Percentiles rank a stretch among this genome's conserved stretches.
Evolutionary conservation across 352 stramenopile species (phyloP).

Genomic region (Phytophthora idaei): DNA sequence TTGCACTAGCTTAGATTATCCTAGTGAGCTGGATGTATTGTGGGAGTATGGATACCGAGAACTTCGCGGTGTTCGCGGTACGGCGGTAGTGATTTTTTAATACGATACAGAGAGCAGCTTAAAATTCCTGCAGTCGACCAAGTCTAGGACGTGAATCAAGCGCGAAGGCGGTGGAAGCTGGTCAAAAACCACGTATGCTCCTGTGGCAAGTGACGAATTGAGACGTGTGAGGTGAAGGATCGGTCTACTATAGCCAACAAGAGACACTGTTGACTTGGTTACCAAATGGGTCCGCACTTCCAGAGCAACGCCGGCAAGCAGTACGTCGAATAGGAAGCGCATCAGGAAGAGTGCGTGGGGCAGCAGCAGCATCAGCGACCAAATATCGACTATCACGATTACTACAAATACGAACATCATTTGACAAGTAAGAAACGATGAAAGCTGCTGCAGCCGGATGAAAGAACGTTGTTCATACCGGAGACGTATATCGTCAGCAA

Average conservation of each 20-base stretch:
- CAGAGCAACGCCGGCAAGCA: slow-evolving; percentile 46
- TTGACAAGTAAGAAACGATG: background rate
- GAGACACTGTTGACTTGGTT: background rate
- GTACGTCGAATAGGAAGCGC: slow-evolving; percentile 58
- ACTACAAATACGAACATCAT: slow-evolving; percentile 24
- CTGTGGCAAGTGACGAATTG: slow-evolving; percentile 22
- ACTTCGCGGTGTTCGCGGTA: no score
- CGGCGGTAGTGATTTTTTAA: no score
- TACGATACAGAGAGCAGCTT: background rate
- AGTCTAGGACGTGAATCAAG: slow-evolving; percentile 4
- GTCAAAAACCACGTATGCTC: slow-evolving; percentile 66
- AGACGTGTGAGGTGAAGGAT: no score
- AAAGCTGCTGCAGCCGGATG: background rate
- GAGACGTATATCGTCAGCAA: slow-evolving; percentile 56
- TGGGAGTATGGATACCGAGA: no score
- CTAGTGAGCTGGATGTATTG: no score
- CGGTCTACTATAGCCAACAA: background rate
- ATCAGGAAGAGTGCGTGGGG: slow-evolving; percentile 66
- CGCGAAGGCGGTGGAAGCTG: slow-evolving; percentile 62
- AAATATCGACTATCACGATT: slow-evolving; percentile 39
- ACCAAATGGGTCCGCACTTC: slow-evolving; percentile 61
- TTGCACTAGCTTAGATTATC: no score
- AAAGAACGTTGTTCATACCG: slow-evolving; percentile 28
- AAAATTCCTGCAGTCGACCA: background rate
- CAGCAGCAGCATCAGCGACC: slow-evolving; percentile 49